Evolutionary conservation across 2,329 filamentous ascomycete genomes (phyloP).

Genomic region (Achaetomium macrosporum): DNA sequence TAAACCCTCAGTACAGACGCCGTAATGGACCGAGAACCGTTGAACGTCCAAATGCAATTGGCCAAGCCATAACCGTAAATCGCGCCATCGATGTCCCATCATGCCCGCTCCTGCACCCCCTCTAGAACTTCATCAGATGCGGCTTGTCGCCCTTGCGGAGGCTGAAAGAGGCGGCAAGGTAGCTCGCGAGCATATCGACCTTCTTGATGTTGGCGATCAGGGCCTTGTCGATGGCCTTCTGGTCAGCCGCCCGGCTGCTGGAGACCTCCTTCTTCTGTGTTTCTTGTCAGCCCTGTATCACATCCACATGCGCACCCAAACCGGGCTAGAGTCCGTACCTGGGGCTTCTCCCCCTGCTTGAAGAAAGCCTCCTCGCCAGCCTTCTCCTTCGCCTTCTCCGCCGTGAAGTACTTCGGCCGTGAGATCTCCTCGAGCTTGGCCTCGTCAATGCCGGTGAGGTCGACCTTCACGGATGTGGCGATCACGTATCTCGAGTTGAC

Average conservation of each 20-base stretch:
- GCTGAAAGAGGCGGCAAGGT: constrained; percentile 95
- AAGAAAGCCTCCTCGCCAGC: constrained; percentile 98
- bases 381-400: constrained; percentile 94
- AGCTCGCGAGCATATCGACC: constrained; percentile 87
- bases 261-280: constrained; percentile 92
- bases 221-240: constrained; percentile 98
- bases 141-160: constrained; percentile 99
- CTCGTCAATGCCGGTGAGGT: constrained; percentile 78
- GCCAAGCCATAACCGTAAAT: constrained; percentile 49
- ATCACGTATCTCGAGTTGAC: constrained; percentile 93
- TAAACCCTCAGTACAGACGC: constrained; percentile 63
- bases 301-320: background rate
- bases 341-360: constrained; percentile 96
- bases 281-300: constrained; percentile 31
- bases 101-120: constrained; percentile 17
- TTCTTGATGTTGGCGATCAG: constrained; percentile 96
- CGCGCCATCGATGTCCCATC: constrained; percentile 31
- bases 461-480: constrained; percentile 79
- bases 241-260: constrained; percentile 88
- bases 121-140: constrained; percentile 99
- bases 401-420: constrained; percentile 86
- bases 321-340: constrained; percentile 57
- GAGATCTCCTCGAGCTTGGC: constrained; percentile 80
- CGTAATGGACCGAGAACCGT: constrained; percentile 59
- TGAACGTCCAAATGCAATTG: constrained; percentile 62